Evolutionary conservation across 495 filamentous ascomycete species (phyloP).

Genomic region (Penicillium atrosanguineum): DNA sequence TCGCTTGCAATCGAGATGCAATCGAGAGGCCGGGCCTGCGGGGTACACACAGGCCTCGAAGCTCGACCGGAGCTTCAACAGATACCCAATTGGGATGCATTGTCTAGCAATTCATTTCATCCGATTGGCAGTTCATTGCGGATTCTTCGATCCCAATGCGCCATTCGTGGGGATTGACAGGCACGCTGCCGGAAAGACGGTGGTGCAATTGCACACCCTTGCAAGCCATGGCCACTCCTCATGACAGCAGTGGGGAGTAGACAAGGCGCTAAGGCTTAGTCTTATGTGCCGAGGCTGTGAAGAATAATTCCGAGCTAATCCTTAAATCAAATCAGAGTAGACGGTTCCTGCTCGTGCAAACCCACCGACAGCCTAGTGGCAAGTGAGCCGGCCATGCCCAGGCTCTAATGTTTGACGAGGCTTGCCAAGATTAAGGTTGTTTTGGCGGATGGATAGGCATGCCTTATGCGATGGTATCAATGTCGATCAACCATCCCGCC

Average conservation of each 20-base stretch:
- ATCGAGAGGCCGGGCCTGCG: neutral
- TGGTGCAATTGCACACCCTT: neutral
- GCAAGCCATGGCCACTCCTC: neutral
- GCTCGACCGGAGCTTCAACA: neutral
- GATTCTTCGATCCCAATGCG: neutral
- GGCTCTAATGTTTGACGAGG: no score
- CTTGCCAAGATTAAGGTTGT: conserved; percentile 3
- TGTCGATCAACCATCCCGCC: conserved; percentile 4
- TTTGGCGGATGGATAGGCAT: neutral
- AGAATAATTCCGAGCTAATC: neutral
- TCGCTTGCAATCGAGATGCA: conserved; percentile 2
- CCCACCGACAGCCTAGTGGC: neutral
- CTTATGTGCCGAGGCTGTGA: neutral
- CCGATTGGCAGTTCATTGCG: conserved; percentile 3
- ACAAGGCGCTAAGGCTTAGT: neutral
- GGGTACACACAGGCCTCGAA: neutral
- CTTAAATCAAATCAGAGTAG: conserved; percentile 6
- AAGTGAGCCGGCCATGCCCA: neutral
- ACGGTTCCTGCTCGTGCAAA: conserved; percentile 2
- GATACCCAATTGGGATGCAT: conserved; percentile 1
- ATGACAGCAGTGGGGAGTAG: neutral
- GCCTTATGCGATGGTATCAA: neutral
- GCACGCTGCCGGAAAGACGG: conserved; percentile 1
- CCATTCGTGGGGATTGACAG: conserved; percentile 9
- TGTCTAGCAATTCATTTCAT: neutral